A percentile compares a stretch with the other conserved stretches of the same genome.
Evolutionary conservation across 805 yeast genomes (phyloP).

Genomic region (Hanseniaspora pseudoguilliermondii): DNA sequence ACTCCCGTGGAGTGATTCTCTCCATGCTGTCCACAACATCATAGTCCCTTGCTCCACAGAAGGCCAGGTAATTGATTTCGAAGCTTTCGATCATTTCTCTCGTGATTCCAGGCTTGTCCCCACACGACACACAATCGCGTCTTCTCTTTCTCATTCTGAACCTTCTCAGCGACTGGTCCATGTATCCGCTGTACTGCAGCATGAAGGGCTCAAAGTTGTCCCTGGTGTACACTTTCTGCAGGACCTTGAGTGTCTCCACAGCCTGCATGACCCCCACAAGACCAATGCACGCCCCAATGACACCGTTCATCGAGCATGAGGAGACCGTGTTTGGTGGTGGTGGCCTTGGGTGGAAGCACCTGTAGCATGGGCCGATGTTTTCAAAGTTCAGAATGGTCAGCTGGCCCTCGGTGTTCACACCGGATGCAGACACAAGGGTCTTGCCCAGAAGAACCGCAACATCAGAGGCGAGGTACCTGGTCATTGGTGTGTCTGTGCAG

Average conservation of each 20-base stretch:
- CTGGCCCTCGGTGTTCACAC: conserved; percentile 85
- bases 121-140: conserved; percentile 51
- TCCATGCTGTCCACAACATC: conserved; percentile 34
- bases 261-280: conserved; percentile 83
- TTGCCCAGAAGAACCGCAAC: conserved; percentile 54
- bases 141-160: conserved; percentile 71
- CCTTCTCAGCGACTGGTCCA: conserved; percentile 49
- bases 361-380: conserved; percentile 72
- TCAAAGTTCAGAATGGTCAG: conserved; percentile 58
- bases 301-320: conserved; percentile 87
- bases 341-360: conserved; percentile 85
- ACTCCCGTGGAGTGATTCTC: conserved; percentile 35
- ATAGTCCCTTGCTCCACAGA: conserved; percentile 54
- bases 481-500: conserved; percentile 87
- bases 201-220: conserved; percentile 56
- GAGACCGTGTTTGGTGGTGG: conserved; percentile 75
- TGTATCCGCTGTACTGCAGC: conserved; percentile 54
- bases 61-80: conserved; percentile 48
- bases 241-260: conserved; percentile 65
- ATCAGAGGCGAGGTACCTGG: conserved; percentile 79
- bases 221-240: conserved; percentile 41
- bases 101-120: conserved; percentile 38
- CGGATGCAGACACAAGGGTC: conserved; percentile 83
- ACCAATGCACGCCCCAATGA: conserved; percentile 93
- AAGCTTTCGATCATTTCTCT: conserved; percentile 34